Conservation (phyloP, 345 rosid species). For the Draba incana region DNA sequence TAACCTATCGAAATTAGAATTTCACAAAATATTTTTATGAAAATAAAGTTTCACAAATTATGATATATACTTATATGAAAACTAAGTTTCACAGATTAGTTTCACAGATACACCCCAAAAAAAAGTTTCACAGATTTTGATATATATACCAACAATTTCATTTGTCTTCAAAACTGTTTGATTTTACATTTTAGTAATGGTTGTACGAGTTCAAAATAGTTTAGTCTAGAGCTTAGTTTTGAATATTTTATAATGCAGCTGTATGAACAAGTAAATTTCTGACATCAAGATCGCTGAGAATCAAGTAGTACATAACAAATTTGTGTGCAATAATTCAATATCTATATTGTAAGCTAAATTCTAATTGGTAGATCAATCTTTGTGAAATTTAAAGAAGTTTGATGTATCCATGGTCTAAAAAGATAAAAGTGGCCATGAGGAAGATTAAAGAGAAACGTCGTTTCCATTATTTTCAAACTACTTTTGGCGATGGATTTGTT, state of each 20-base stretch:
- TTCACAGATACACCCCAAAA: too few species aligned
- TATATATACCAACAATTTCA: too few species aligned
- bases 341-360: not conserved
- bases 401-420: constrained; percentile 4
- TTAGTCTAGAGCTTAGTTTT: constrained; percentile 1
- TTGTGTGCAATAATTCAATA: not conserved
- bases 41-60: too few species aligned
- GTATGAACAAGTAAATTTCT: not conserved
- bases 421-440: constrained; percentile 16
- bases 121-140: not conserved
- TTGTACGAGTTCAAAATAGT: not conserved
- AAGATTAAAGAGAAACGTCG: constrained; percentile 21
- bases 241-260: too few species aligned
- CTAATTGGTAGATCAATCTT: constrained; percentile 26
- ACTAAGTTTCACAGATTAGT: not conserved
- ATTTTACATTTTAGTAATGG: not conserved
- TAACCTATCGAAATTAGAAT: not conserved
- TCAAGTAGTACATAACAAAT: too few species aligned
- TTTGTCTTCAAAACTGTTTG: not conserved
- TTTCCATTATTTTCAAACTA: constrained; percentile 13
- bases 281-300: not conserved
- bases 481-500: constrained; percentile 18
- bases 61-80: not conserved
- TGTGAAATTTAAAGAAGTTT: constrained; percentile 7
- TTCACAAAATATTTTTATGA: too few species aligned